phyloP scores from a whole-genome alignment of 2,329 filamentous ascomycete species.

The Didymella segeticola region DNA sequence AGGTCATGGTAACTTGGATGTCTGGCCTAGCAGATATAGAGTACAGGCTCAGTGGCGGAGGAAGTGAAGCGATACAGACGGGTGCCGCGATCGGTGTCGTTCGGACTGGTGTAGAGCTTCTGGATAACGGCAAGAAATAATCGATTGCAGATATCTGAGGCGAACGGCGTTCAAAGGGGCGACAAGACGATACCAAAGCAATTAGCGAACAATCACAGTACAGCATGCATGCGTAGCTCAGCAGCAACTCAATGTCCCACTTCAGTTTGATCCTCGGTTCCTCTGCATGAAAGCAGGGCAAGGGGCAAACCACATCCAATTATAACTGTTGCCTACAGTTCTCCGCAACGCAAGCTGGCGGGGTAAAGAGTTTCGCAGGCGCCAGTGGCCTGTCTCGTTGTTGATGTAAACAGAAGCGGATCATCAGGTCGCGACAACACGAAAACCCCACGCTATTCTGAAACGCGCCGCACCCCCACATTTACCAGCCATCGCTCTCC shows the following conservation, averaged over 20 bases:
- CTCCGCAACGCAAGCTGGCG: background rate
- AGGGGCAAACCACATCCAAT: background rate
- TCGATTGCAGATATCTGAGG: background rate
- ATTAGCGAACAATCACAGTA: slow-evolving; percentile 3
- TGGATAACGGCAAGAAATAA: slow-evolving; percentile 40
- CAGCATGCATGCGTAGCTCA: background rate
- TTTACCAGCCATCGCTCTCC: slow-evolving; percentile 18
- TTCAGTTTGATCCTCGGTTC: background rate
- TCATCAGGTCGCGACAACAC: slow-evolving; percentile 9
- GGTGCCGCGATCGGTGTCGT: slow-evolving; percentile 91
- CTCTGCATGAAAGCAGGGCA: background rate
- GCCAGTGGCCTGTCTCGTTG: slow-evolving; percentile 5
- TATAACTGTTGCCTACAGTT: background rate
- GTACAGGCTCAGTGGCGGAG: slow-evolving; percentile 86
- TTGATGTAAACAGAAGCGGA: slow-evolving; percentile 15
- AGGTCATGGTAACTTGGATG: slow-evolving; percentile 90
- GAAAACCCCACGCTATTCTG: slow-evolving; percentile 18
- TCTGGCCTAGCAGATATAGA: slow-evolving; percentile 92
- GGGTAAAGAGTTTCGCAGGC: background rate
- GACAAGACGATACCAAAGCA: slow-evolving; percentile 13
- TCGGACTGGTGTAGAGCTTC: slow-evolving; percentile 80
- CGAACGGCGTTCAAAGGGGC: slow-evolving; percentile 7
- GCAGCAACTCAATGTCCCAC: background rate
- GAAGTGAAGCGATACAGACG: slow-evolving; percentile 87
- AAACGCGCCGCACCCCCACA: slow-evolving; percentile 17